These are phyloP conservation scores for Pythium folliculosum DNA, from an alignment of 352 stramenopile genomes.

Conservation along the genomic window DNA sequence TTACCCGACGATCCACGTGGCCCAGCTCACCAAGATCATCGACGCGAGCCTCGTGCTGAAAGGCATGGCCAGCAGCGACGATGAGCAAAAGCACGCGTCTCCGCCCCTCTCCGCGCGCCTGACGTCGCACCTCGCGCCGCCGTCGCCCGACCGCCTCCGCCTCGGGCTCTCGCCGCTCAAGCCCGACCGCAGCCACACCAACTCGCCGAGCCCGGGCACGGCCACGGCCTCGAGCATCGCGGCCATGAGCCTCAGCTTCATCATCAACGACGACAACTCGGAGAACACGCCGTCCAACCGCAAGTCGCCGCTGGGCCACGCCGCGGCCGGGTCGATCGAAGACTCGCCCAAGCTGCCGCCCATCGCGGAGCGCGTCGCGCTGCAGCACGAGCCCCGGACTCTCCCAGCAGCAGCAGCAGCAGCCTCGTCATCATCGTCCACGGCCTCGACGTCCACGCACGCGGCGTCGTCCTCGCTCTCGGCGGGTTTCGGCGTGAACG, in stretches of 20 bases:
- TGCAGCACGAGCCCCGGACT: conserved; percentile 1
- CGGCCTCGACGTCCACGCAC: background rate
- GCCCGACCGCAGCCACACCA: conserved; percentile 15
- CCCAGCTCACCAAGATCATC: conserved; percentile 43
- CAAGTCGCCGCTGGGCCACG: conserved; percentile 13
- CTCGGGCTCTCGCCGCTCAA: conserved; percentile 24
- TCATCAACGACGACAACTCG: conserved; percentile 61
- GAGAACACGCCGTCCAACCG: conserved; percentile 35
- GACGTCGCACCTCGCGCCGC: background rate
- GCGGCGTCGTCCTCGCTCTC: background rate
- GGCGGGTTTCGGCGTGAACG: conserved; percentile 49
- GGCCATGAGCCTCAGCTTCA: conserved; percentile 85
- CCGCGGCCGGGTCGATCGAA: conserved; percentile 35
- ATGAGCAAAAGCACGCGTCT: conserved; percentile 37
- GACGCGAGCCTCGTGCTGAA: conserved; percentile 43
- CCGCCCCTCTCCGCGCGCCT: background rate
- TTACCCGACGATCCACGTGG: conserved; percentile 39
- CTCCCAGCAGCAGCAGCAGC: background rate
- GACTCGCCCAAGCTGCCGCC: conserved; percentile 17
- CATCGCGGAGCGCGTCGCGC: background rate
- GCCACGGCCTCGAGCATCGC: conserved; percentile 54
- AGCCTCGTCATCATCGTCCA: background rate
- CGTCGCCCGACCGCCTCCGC: conserved; percentile 15
- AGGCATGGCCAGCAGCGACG: conserved; percentile 40
- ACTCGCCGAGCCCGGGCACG: conserved; percentile 26